Base-by-base conservation (phyloP, 2,329 filamentous ascomycete species). In the Ascochyta pisi region DNA sequence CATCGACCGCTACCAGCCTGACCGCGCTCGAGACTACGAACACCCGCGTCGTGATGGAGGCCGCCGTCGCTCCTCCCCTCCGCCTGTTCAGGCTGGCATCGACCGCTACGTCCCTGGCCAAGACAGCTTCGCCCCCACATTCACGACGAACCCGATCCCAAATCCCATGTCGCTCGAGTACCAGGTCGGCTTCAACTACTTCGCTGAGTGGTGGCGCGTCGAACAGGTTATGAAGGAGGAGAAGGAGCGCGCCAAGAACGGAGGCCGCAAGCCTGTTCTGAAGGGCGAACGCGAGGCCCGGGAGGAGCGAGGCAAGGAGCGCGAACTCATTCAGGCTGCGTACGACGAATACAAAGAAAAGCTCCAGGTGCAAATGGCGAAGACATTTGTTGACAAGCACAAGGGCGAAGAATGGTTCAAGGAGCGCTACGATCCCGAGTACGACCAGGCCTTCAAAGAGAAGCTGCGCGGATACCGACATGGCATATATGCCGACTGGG, bases 391-490 rank as follows among this genome's bases (percentile, higher is more conserved):
- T 38, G 86, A 89, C 45, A 89, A 92, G 66, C 95, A 99, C 77
- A 96, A 96, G 74, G 87, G 88, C 39, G 95, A 99, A 75, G 94
- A 99, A 73, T 99, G 95, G 95, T 99, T 99, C 79, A 91, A 89
- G 66, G 95, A 99, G 77, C 88, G 92, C 73, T 99, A 99, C 68
- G 88, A 96, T 27, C 86, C 91, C 1, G 91, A 95, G 64, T 86
- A 94, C 50, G 84, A 91, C 48, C 88, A 93, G 63, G 83, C 84
- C 2, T 86, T 97, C 68, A 88, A 89, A 52, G 80, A 82, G 57
- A 89, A 91, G 68, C 80, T 98, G 49, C 89, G 89, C 74, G 89
- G 92, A 42, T 92, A 91, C 71, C 89, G 96, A 42, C 86, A 88
- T 37, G 86, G 85, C 13, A 86, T 87, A 48, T 97, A 95, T 75